Conservation (phyloP, 1,284 basidiomycete species). For the Papiliotrema nemorosa region DNA sequence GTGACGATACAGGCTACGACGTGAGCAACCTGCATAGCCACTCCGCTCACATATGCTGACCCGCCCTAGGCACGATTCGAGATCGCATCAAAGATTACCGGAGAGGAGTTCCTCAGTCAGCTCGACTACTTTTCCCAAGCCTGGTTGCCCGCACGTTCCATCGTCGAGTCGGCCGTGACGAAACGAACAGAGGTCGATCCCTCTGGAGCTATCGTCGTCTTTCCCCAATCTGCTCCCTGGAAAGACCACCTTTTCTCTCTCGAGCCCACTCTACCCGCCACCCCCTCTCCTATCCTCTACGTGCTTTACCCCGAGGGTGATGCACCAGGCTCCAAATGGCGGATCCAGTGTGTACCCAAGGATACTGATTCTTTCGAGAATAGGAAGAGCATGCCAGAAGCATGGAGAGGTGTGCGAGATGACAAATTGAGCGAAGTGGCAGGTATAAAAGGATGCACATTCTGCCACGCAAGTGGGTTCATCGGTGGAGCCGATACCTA, state of each 20-base stretch:
- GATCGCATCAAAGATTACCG: constrained; percentile 76
- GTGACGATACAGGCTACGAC: constrained; percentile 62
- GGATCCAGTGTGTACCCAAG: constrained; percentile 86
- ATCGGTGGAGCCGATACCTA: constrained; percentile 93
- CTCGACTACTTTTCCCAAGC: constrained; percentile 80
- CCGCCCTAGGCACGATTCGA: constrained; percentile 64
- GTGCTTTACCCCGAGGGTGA: constrained; percentile 85
- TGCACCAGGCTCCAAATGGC: constrained; percentile 66
- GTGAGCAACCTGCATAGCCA: constrained; percentile 53
- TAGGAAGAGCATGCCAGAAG: constrained; percentile 86
- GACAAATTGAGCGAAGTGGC: constrained; percentile 68
- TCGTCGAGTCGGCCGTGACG: constrained; percentile 68
- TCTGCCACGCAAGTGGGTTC: constrained; percentile 93
- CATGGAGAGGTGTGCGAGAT: constrained; percentile 90
- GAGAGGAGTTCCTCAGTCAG: constrained; percentile 77
- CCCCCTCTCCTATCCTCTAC: constrained; percentile 57
- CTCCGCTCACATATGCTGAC: background rate
- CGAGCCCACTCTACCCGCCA: constrained; percentile 54
- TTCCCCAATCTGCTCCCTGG: constrained; percentile 53
- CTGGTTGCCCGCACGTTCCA: constrained; percentile 87
- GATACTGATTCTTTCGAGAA: constrained; percentile 81
- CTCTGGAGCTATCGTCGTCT: constrained; percentile 73
- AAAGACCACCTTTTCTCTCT: constrained; percentile 91
- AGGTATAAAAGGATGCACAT: constrained; percentile 80
- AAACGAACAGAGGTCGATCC: constrained; percentile 63